These are phyloP conservation scores for Pseudopediastrum boryanum DNA, from an alignment of 139 green algal species.

Conservation along the genomic window DNA sequence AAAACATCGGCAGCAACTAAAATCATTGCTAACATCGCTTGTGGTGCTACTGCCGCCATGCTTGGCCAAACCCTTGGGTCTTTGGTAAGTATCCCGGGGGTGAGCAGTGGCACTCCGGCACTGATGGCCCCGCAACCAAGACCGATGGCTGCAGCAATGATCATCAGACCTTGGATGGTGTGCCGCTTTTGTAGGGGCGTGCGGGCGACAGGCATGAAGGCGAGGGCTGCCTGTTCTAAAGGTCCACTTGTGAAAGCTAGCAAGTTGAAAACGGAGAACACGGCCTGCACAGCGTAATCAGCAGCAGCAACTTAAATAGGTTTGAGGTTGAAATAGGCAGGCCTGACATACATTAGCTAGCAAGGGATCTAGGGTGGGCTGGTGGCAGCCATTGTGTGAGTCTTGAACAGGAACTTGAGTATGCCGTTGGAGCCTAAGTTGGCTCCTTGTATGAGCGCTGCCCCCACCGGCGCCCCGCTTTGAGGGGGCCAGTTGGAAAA, in stretches of 20 bases:
- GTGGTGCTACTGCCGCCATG: slow-evolving; percentile 47
- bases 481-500: too few relatives aligned
- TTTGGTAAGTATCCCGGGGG: slow-evolving; percentile 52
- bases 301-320: background rate
- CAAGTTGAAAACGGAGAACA: slow-evolving; percentile 54
- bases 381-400: background rate
- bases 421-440: background rate
- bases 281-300: slow-evolving; percentile 21
- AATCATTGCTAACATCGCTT: slow-evolving; percentile 57
- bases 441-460: background rate
- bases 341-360: background rate
- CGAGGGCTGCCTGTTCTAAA: slow-evolving; percentile 69
- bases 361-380: background rate
- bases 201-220: slow-evolving; percentile 55
- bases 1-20: slow-evolving; percentile 67
- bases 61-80: slow-evolving; percentile 59
- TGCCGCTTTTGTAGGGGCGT: slow-evolving; percentile 20
- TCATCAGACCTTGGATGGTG: slow-evolving; percentile 44
- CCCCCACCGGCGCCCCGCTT: too few relatives aligned
- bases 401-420: background rate
- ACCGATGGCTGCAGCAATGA: slow-evolving; percentile 39
- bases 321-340: background rate
- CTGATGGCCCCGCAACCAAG: slow-evolving; percentile 31
- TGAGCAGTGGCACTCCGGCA: slow-evolving; percentile 37
- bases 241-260: slow-evolving; percentile 61